Evolutionary conservation across 2,329 filamentous ascomycete genomes (phyloP), one percentile per base, ranked within the genome.

Genomic region (Fusarium albosuccineum): DNA sequence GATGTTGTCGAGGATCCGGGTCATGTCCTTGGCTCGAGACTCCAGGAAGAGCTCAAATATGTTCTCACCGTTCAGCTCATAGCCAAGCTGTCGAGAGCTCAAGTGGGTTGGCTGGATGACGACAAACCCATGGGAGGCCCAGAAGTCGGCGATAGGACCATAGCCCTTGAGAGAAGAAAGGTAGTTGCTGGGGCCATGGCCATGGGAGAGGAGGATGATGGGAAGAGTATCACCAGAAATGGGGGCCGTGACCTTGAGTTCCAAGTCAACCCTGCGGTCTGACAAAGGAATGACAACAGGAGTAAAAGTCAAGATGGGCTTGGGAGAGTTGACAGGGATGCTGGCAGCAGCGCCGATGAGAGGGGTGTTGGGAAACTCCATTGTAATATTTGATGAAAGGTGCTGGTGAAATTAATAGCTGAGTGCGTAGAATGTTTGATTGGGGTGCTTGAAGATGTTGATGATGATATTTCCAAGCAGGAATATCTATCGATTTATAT

Each of bases 51-150:
- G 48, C 1, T 72, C 72, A 0, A 58, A 54, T 4, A 72, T 58
- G 1, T 52, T 65, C 5, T 68, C 65, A 0, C 41, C 34, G 1
- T 54, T 46, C 0, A 64, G 2, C 0, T 64, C 48, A 5, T 66
- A 56, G 2, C 39, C 58, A 1, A 75, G 46, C 2, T 67, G 62
- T 0, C 60, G 60, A 7, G 73, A 73, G 51, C 68, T 73, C 27
- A 74, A 14, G 13, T 74, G 73, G 0, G 73, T 75, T 3, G 73
- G 72, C 10, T 74, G 73, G 26, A 75, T 67, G 36, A 75, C 73
- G 2, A 67, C 71, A 29, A 75, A 74, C 6, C 73, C 73, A 36
- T 73, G 73, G 0, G 65, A 66, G 6, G 73, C 73, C 66, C 66
- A 74, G 57, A 71, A 75, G 13, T 74, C 71, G 1, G 41, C 66